These are phyloP conservation scores for Petunia axillaris DNA, from an alignment of 257 asterid genomes.

Conservation along the genomic window DNA sequence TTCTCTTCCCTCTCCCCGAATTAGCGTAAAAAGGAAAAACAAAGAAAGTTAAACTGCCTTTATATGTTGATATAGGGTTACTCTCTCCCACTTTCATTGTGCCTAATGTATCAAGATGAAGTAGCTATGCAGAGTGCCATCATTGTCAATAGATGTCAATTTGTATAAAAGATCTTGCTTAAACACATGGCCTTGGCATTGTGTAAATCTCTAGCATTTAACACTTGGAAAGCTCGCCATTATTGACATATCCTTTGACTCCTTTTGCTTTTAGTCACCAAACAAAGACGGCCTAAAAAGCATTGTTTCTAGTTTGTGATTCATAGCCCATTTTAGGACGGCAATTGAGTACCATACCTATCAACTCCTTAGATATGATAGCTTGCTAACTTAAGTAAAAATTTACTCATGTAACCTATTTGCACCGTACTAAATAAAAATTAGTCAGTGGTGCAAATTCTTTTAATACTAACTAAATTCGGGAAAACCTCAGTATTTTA, in stretches of 20 bases:
- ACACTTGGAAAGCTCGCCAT: background rate
- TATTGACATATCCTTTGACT: background rate
- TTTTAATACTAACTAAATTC: too few relatives aligned
- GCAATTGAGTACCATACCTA: background rate
- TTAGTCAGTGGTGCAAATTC: too few relatives aligned
- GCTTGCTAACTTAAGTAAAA: background rate
- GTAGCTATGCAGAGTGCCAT: background rate
- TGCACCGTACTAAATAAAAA: too few relatives aligned
- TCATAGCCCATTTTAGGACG: background rate
- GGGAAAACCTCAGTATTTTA: too few relatives aligned
- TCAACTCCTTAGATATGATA: background rate
- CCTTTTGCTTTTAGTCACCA: background rate
- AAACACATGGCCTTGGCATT: background rate
- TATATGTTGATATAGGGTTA: background rate
- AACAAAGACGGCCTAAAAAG: background rate
- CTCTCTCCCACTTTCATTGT: background rate
- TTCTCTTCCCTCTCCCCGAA: too few relatives aligned
- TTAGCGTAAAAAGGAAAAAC: background rate
- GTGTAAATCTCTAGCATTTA: background rate
- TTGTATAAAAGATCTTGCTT: background rate
- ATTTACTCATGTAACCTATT: too few relatives aligned
- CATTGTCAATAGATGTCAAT: conserved; percentile 18
- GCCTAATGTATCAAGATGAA: conserved; percentile 1
- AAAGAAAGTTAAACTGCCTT: background rate
- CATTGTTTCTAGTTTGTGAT: background rate